Percentiles rank a stretch among this genome's conserved stretches.
phyloP scores from a whole-genome alignment of 2,329 filamentous ascomycete species.

The Penicillium paneum region DNA sequence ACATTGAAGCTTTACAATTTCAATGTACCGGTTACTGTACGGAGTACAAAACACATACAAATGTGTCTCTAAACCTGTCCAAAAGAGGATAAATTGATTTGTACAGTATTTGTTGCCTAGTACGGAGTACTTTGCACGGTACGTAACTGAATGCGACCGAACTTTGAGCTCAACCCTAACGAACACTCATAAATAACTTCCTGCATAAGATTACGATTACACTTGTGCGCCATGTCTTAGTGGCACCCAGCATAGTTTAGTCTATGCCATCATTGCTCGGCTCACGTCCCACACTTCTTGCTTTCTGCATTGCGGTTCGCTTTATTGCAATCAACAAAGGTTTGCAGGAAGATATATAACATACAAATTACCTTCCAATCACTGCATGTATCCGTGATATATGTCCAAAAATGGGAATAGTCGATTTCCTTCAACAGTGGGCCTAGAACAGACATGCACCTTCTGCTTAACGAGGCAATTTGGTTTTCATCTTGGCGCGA shows the following conservation, averaged over 20 bases:
- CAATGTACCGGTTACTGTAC: constrained; percentile 16
- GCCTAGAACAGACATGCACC: constrained; percentile 11
- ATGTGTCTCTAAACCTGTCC: neutral
- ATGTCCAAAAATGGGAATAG: neutral
- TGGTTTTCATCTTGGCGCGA: constrained; percentile 22
- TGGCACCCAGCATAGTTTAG: constrained; percentile 14
- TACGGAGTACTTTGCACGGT: neutral
- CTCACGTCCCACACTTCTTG: constrained; percentile 33
- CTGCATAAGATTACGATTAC: constrained; percentile 6
- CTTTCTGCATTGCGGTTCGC: constrained; percentile 22
- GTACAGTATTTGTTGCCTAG: neutral
- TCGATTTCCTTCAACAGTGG: neutral
- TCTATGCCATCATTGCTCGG: constrained; percentile 30
- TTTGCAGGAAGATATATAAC: neutral
- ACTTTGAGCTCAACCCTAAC: neutral
- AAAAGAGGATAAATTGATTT: constrained; percentile 18
- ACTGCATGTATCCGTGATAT: neutral
- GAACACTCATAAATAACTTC: neutral
- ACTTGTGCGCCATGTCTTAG: constrained; percentile 5
- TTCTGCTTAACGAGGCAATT: constrained; percentile 6
- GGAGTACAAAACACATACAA: neutral
- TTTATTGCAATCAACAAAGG: constrained; percentile 1
- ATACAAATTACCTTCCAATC: neutral
- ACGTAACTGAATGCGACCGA: neutral
- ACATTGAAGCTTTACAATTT: constrained; percentile 18